Evolutionary conservation across 2,329 filamentous ascomycete species (phyloP), one percentile per base, ranked within the genome.

Genomic region (Stagonosporopsis cucurbitacearum): DNA sequence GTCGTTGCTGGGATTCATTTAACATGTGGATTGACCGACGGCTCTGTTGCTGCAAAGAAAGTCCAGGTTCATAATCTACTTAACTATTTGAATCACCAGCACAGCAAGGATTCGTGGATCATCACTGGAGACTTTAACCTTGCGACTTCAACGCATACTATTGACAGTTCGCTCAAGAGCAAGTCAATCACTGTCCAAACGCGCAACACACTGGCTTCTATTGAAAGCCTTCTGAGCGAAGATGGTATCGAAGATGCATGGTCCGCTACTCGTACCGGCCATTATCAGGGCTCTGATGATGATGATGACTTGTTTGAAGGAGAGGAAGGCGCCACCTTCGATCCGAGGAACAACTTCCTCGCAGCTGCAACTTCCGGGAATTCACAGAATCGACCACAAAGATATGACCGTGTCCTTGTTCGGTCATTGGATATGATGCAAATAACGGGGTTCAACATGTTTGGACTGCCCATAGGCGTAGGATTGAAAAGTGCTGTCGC

Each of bases 61-160:
- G 71, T 75, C 0, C 86, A 89, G 62, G 67, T 88, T 13, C 78
- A 81, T 41, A 77, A 72, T 19, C 66, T 89, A 1, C 65, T 83
- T 2, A 68, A 69, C 7, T 72, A 86, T 65, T 62, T 89, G 15
- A 67, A 71, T 0, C 62, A 58, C 1, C 62, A 72, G 0, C 81
- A 84, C 42, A 59, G 73, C 1, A 50, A 70, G 0, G 78, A 81
- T 33, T 78, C 84, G 4, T 85, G 82, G 77, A 75, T 88, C 4
- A 63, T 90, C 19, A 82, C 83, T 0, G 87, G 87, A 3, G 86
- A 89, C 65, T 86, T 88, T 68, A 89, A 89, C 62, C 75, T 89
- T 22, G 77, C 82, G 6, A 87, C 86, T 0, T 89, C 87, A 1
- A 73, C 77, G 1, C 78, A 79, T 48, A 84, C 85, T 0, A 81